Evolutionary conservation across 192 early-diverging fungal species (phyloP).

Genomic region (Mortierella alpina): DNA sequence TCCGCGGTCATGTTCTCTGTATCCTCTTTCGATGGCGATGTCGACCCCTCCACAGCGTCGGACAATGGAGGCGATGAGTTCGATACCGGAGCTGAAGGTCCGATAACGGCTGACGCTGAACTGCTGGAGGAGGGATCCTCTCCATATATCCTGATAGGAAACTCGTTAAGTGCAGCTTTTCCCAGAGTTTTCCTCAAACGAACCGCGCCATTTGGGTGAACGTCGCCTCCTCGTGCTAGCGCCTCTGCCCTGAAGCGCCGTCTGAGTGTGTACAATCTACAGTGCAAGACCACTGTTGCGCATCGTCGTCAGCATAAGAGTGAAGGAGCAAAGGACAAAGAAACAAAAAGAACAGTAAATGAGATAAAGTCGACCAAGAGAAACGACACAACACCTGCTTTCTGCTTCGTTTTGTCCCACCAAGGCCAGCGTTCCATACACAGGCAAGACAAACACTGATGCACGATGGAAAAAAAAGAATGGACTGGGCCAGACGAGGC

Average conservation of each 20-base stretch:
- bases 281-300: constrained; percentile 32
- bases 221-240: constrained; percentile 29
- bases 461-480: background rate
- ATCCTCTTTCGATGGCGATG: background rate
- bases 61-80: no score
- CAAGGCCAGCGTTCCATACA: no score
- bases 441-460: background rate
- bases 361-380: no score
- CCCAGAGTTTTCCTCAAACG: constrained; percentile 34
- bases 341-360: background rate
- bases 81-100: no score
- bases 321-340: background rate
- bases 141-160: constrained; percentile 34
- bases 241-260: constrained; percentile 37
- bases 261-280: constrained; percentile 32
- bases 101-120: background rate
- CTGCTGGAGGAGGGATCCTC: background rate
- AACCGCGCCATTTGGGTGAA: constrained; percentile 37
- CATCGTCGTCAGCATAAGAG: background rate
- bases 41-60: background rate
- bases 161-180: constrained; percentile 22
- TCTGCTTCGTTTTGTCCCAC: no score
- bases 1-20: background rate
- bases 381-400: no score
- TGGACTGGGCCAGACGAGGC: background rate